These are phyloP conservation scores for Diaporthe velutina DNA, from an alignment of 2,329 filamentous ascomycete genomes.

Conservation along the genomic window DNA sequence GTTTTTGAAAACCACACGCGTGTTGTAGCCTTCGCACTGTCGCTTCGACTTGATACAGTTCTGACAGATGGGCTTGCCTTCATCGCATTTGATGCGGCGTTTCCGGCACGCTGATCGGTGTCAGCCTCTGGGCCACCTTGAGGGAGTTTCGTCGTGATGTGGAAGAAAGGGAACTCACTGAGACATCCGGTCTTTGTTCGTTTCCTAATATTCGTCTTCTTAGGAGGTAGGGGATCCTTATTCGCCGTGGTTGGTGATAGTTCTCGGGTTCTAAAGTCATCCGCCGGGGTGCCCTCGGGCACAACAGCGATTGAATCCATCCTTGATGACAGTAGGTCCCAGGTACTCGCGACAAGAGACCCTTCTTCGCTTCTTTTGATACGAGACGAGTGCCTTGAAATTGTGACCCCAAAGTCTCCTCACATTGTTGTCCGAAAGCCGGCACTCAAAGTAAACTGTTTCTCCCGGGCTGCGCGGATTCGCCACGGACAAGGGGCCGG, in stretches of 20 bases:
- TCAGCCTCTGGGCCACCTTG: constrained; percentile 36
- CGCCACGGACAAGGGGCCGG: constrained; percentile 4
- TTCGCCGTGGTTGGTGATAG: constrained; percentile 51
- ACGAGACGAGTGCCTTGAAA: not conserved
- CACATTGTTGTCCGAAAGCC: constrained; percentile 26
- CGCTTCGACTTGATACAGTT: constrained; percentile 91
- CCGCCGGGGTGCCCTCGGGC: constrained; percentile 39
- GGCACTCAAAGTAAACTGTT: constrained; percentile 20
- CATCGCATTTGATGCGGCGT: constrained; percentile 96
- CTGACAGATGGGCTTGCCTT: constrained; percentile 83
- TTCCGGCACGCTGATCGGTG: constrained; percentile 81
- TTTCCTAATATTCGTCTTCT: constrained; percentile 68
- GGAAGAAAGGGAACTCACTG: constrained; percentile 68
- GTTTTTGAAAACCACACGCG: constrained; percentile 84
- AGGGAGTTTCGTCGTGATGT: not conserved
- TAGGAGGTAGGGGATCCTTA: constrained; percentile 58
- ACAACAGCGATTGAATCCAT: constrained; percentile 31
- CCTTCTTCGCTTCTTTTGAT: not conserved
- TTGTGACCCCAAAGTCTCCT: constrained; percentile 5
- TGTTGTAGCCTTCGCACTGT: constrained; percentile 86
- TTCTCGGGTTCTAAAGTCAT: constrained; percentile 48
- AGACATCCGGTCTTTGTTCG: constrained; percentile 94
- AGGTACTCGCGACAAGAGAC: not conserved
- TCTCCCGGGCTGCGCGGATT: constrained; percentile 10
- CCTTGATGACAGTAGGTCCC: not conserved